Base-by-base conservation (phyloP, 495 filamentous ascomycete genomes). In the Hyaloscypha hepaticicola region DNA sequence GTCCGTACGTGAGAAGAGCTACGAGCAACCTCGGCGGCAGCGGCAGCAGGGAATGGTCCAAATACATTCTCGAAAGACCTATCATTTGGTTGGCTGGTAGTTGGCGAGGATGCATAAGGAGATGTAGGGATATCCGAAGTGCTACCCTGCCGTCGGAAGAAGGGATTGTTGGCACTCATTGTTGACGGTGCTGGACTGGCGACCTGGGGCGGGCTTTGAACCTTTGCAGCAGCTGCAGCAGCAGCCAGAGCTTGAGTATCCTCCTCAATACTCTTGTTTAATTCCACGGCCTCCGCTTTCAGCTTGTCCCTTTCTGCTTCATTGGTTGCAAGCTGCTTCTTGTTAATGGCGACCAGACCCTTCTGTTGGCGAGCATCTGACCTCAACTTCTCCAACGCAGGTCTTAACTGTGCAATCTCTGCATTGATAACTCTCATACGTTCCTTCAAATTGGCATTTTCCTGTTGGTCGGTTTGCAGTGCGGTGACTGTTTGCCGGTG, bases 341-440 rank as follows among this genome's bases (percentile, higher is more conserved):
- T 97, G 78, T 96, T 96, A 76, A 99, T 98, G 5, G 96, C 92
- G 51, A 96, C 95, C 50, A 97, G 77, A 11, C 95, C 95, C 76
- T 96, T 97, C 77, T 97, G 92, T 72, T 97, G 95, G 24, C 95
- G 86, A 45, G 93, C 91, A 67, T 95, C 91, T 12, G 87, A 89
- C 72, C 91, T 88, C 59, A 96, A 80, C 78, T 96, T 96, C 69
- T 99, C 95, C 56, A 98, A 81, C 57, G 92, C 87, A 8, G 92
- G 93, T 74, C 90, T 92, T 31, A 98, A 78, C 76, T 90, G 87
- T 33, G 83, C 80, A 67, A 96, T 89, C 70, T 94, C 91, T 11
- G 83, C 82, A 73, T 96, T 98, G 19, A 91, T 80, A 28, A 85
- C 78, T 26, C 90, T 87, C 67, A 98, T 97, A 58, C 87, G 86